Evolutionary conservation across 1,284 basidiomycete species (phyloP), one percentile per base, ranked within the genome.

Genomic region (Chalciporus sp.): DNA sequence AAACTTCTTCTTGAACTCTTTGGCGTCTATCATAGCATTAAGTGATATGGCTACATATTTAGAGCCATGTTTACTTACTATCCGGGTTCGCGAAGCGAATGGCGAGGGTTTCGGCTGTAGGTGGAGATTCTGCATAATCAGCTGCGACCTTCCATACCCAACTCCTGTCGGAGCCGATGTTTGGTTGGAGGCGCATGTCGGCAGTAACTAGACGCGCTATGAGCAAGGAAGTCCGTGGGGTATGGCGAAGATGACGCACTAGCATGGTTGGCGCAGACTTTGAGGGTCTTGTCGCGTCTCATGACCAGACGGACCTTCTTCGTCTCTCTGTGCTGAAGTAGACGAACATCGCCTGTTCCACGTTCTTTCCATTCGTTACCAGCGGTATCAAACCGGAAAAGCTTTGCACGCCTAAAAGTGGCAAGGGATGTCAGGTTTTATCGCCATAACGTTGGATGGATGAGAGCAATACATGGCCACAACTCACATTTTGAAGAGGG

Each of bases 91-190:
- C 96, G 69, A 99, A 99, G 58, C 97, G 91, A 70, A 99, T 98
- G 46, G 97, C 97, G 52, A 99, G 86, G 19, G 96, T 98, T 78
- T 98, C 96, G 20, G 94, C 76, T 42, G 89, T 90, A 19, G 95
- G 84, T 53, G 92, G 93, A 55, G 83, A 83, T 70, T 98, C 95
- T 49, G 96, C 86, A 70, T 93, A 94, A 74, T 99, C 97, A 42
- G 96, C 97, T 51, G 88, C 83, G 51, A 97, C 95, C 75, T 98
- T 95, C 90, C 91, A 99, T 39, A 99, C 97, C 97, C 97, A 99
- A 65, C 94, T 97, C 73, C 97, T 88, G 80, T 99, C 97, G 51
- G 95, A 98, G 47, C 96, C 97, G 68, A 99, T 94, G 78, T 99
- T 99, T 65, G 96, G 94, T 70, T 95, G 92, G 61, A 99, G 88